These are phyloP conservation scores for Jacaranda copaia DNA, from an alignment of 257 asterid species.

Conservation along the genomic window DNA sequence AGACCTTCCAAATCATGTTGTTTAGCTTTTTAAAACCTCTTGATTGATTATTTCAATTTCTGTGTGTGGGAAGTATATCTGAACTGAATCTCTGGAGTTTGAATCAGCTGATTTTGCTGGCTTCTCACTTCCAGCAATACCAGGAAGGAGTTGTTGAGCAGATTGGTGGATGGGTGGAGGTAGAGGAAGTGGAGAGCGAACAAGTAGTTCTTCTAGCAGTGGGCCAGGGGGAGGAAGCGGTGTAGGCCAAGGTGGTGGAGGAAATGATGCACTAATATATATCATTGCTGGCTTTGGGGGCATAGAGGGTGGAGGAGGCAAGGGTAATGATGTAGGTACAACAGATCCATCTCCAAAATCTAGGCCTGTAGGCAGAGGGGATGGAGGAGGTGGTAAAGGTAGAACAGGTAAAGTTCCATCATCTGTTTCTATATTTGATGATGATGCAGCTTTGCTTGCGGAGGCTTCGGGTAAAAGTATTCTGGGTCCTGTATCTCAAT, in stretches of 20 bases:
- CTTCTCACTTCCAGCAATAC: slow-evolving; percentile 53
- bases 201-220: slow-evolving; percentile 60
- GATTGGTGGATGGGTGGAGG: slow-evolving; percentile 54
- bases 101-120: slow-evolving; percentile 47
- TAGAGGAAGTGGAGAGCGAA: slow-evolving; percentile 51
- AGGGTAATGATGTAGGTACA: slow-evolving; percentile 58
- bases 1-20: slow-evolving; percentile 1
- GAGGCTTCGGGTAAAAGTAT: slow-evolving; percentile 63
- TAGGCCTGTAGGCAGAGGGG: slow-evolving; percentile 53
- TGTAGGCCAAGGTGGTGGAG: slow-evolving; percentile 48
- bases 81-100: slow-evolving; percentile 42
- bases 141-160: slow-evolving; percentile 64
- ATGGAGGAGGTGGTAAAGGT: slow-evolving; percentile 68
- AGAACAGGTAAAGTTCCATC: slow-evolving; percentile 40
- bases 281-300: slow-evolving; percentile 57
- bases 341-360: slow-evolving; percentile 55
- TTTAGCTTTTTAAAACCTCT: not conserved
- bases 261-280: slow-evolving; percentile 44
- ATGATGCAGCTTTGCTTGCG: slow-evolving; percentile 65
- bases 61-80: slow-evolving; percentile 43
- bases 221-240: slow-evolving; percentile 68
- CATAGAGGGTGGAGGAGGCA: slow-evolving; percentile 77
- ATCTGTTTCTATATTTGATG: slow-evolving; percentile 52
- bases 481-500: slow-evolving; percentile 61
- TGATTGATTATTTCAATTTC: not conserved